Percentiles rank a stretch among this genome's conserved stretches.
These are phyloP conservation scores for Olyra latifolia DNA, from an alignment of 176 grass and related monocot genomes.

Conservation along the genomic window DNA sequence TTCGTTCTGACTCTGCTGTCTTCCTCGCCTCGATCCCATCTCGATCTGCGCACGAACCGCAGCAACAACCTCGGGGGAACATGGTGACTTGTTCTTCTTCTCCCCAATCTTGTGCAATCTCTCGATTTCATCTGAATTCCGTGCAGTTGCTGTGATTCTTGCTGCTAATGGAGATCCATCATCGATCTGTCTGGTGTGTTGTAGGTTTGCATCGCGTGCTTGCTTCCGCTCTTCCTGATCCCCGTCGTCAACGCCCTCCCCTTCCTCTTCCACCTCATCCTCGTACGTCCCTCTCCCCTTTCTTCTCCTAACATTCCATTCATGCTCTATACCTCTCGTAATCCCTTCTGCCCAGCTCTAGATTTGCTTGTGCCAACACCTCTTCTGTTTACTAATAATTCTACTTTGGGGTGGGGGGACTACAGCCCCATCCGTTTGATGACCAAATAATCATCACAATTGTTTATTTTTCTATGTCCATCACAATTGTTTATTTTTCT, in stretches of 20 bases:
- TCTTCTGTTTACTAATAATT: neutral
- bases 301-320: no score
- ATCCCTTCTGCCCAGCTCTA: no score
- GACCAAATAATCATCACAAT: neutral
- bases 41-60: no score
- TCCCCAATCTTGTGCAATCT: neutral
- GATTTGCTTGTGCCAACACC: no score
- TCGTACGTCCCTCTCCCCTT: conserved; percentile 34
- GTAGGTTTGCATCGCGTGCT: conserved; percentile 79
- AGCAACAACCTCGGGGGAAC: no score
- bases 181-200: neutral
- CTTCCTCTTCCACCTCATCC: conserved; percentile 78
- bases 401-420: no score
- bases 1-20: no score
- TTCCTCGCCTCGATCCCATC: no score
- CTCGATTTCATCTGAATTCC: neutral
- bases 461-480: neutral
- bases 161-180: neutral
- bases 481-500: neutral
- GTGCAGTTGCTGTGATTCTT: neutral
- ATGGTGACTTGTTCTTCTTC: no score
- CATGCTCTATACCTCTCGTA: no score
- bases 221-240: conserved; percentile 91
- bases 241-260: conserved; percentile 95
- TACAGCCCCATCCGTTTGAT: neutral